Conservation (phyloP, 306 rosid species). For the Prunus mongolica region DNA sequence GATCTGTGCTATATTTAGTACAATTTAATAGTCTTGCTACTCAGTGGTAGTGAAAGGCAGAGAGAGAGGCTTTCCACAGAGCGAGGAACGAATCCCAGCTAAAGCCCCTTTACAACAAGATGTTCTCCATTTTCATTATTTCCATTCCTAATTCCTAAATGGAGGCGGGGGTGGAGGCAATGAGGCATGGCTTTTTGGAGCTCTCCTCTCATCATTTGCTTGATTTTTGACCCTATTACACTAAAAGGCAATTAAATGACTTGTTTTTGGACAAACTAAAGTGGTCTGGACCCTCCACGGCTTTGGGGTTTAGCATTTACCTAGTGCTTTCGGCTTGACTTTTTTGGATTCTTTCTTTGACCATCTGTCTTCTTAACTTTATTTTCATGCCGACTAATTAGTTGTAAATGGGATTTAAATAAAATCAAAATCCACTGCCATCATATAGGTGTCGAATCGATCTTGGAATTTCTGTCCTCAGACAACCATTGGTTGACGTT, state of each 20-base stretch:
- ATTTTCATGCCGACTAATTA: neutral
- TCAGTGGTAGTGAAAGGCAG: constrained; percentile 7
- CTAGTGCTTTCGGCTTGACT: constrained; percentile 25
- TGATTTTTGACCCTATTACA: neutral
- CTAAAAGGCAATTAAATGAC: neutral
- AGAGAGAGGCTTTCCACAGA: constrained; percentile 4
- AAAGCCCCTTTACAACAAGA: neutral
- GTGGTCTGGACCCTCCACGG: constrained; percentile 25
- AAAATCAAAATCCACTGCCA: neutral
- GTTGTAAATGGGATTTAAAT: neutral
- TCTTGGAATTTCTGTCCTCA: too few species aligned
- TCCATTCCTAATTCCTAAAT: neutral
- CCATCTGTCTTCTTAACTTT: neutral
- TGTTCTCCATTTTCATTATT: neutral
- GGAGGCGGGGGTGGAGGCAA: constrained; percentile 6
- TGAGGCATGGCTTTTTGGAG: neutral
- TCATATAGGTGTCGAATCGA: neutral
- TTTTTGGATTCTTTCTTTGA: constrained; percentile 2
- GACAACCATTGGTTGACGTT: neutral
- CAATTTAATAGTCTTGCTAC: neutral
- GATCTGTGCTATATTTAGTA: neutral
- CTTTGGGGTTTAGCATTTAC: neutral
- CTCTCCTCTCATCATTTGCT: constrained; percentile 11
- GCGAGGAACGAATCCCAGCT: constrained; percentile 23
- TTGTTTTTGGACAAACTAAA: constrained; percentile 3